Base-by-base conservation (phyloP, 2,329 filamentous ascomycete genomes). In the Fusarium dlaminii region DNA sequence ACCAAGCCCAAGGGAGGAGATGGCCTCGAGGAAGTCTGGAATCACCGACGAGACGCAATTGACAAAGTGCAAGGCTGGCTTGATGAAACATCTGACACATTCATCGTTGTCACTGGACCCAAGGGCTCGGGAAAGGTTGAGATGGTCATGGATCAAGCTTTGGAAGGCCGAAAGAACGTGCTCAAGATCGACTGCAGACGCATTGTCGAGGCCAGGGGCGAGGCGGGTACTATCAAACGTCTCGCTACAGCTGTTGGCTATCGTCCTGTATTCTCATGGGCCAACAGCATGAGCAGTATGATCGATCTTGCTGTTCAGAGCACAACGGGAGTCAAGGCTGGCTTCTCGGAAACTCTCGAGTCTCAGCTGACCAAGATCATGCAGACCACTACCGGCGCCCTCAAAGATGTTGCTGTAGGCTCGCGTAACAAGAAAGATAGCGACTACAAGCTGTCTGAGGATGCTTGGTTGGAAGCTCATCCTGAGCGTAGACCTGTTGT, bases 221-320 rank as follows among this genome's bases (percentile, higher is more conserved):
- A 99, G 79, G 91, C 92, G 13, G 90, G 91, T 6, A 98, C 94
- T 1, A 98, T 99, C 77, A 90, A 90, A 68, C 91, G 92, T 45
- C 91, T 96, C 11, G 96, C 96, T 2, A 84, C 87, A 4, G 90
- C 95, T 73, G 95, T 98, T 55, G 96, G 96, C 14, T 98, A 98
- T 80, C 88, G 93, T 14, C 96, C 96, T 0, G 91, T 99, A 1
- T 99, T 99, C 81, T 97, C 94, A 0, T 98, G 95, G 94, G 93
- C 97, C 84, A 98, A 98, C 82, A 98, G 91, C 79, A 90, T 98
- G 74, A 97, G 94, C 83, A 97, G 95, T 80, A 90, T 98, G 83
- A 87, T 98, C 73, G 96, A 98, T 77, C 89, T 98, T 42, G 96
- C 96, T 29, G 94, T 96, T 3, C 96, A 98, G 81, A 94, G 95